Evolutionary conservation across 1,284 basidiomycete genomes (phyloP).

Genomic region (Pisolithus thermaeus): DNA sequence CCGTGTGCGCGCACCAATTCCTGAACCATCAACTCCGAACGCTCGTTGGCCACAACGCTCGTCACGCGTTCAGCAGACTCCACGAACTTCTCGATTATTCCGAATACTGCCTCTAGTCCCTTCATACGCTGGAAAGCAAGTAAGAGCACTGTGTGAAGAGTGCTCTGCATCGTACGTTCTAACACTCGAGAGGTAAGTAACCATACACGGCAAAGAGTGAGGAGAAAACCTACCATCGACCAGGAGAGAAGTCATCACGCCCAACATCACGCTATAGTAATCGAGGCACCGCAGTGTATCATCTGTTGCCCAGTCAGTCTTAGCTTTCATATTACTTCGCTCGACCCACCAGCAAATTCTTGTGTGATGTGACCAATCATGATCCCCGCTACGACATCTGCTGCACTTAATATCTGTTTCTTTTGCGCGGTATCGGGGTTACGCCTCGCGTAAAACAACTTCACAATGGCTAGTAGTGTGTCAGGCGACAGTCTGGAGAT

Average conservation of each 20-base stretch:
- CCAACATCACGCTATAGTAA: constrained; percentile 76
- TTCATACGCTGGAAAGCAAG: constrained; percentile 68
- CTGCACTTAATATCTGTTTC: constrained; percentile 70
- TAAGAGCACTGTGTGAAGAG: constrained; percentile 81
- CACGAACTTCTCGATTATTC: constrained; percentile 55
- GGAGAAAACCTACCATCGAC: constrained; percentile 66
- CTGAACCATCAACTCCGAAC: constrained; percentile 52
- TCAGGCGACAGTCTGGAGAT: background rate
- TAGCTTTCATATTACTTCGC: constrained; percentile 15
- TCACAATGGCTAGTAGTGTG: constrained; percentile 64
- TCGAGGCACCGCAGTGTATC: constrained; percentile 50
- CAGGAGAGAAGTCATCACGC: constrained; percentile 66
- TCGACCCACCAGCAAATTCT: constrained; percentile 44
- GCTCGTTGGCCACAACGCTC: constrained; percentile 44
- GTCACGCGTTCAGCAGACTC: constrained; percentile 51
- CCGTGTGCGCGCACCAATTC: constrained; percentile 73
- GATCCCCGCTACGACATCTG: constrained; percentile 65
- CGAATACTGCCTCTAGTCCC: constrained; percentile 69
- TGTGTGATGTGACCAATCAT: constrained; percentile 69
- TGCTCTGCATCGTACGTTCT: constrained; percentile 72
- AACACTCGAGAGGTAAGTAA: constrained; percentile 7
- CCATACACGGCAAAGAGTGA: background rate
- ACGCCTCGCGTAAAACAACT: constrained; percentile 80
- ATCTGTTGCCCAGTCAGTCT: constrained; percentile 29
- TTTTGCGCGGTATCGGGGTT: constrained; percentile 75